Base-by-base conservation (phyloP, 148 eudicot species). In the Rhododendron mucronatum region DNA sequence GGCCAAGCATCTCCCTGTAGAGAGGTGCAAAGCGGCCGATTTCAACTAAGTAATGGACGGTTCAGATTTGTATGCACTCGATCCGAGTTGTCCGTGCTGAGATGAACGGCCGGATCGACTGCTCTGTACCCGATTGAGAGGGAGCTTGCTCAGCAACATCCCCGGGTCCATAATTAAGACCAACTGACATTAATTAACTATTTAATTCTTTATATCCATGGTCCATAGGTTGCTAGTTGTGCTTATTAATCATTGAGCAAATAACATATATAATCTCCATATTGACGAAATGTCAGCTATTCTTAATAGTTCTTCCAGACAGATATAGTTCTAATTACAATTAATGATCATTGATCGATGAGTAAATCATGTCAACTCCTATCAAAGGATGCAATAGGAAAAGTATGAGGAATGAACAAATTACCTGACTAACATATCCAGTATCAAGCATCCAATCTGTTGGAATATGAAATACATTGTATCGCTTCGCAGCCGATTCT, bases 401-500 rank as follows among this genome's bases (percentile, higher is more conserved):
- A 44, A 44, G 15, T 3, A 39, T 23, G 37, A 71, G 45, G 18
- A 51, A 20, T 13, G 35, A 10, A 84, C 7, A 3, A 50, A 77
- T 59, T 86, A 95, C 98, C 98, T 94, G 98, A 86, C 94, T 93
- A 21, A 94, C 93, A 75, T 88, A 92, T 50, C 99, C 98, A 1
- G 91, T 89, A 82, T 97, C 99, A 71, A 92, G 93, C 99, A 97
- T 95, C 99, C 99, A 97, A 83, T 93, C 93, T 33, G 91, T 93
- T 7, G 99, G 99, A 89, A 97, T 95, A n/a, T 88, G 93, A 86
- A 89, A 95, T 1, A 90, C 89, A 83, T 91, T 94, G 89, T 92
- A 97, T 67, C 95, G 91, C 69, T 93, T 92, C 47, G 95, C 45
- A 26, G 98, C 95, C 23, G 96, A 93, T 88, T 97, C 98, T 87